A percentile compares a stretch with the other conserved stretches of the same genome.
Conservation (phyloP, 2,329 filamentous ascomycete species). For the Xylaria sp. region DNA sequence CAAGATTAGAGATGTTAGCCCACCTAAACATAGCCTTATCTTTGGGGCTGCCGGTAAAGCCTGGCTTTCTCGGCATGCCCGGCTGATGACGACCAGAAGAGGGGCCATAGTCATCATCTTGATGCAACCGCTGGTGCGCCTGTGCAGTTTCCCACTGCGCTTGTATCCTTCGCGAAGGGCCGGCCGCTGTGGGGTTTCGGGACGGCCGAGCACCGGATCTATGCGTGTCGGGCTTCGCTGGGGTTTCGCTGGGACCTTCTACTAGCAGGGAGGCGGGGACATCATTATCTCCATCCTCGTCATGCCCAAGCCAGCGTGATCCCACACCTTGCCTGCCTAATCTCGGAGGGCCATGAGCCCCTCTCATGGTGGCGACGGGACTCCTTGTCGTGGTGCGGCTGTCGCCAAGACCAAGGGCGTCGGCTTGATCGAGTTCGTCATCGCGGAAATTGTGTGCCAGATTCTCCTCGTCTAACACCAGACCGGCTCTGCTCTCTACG, state of each 20-base stretch:
- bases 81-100: constrained; percentile 15
- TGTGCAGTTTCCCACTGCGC: constrained; percentile 60
- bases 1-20: constrained; percentile 87
- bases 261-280: constrained; percentile 66
- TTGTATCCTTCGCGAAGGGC: constrained; percentile 47
- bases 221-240: constrained; percentile 30
- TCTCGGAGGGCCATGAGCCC: constrained; percentile 13
- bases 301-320: constrained; percentile 35
- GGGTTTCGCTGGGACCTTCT: constrained; percentile 45
- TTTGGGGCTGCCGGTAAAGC: constrained; percentile 45
- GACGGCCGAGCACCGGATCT: constrained; percentile 29
- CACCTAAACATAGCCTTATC: constrained; percentile 90
- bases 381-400: constrained; percentile 50
- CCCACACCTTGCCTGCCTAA: constrained; percentile 20
- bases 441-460: constrained; percentile 54
- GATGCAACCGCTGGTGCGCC: constrained; percentile 54
- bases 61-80: constrained; percentile 27
- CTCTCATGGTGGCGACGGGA: constrained; percentile 27
- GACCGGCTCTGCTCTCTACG: constrained; percentile 45
- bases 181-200: constrained; percentile 40
- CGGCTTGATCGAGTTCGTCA: constrained; percentile 50
- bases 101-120: constrained; percentile 38
- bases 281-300: constrained; percentile 54
- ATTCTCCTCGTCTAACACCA: constrained; percentile 57
- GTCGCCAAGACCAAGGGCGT: constrained; percentile 47